Evolutionary conservation across 2,329 filamentous ascomycete species (phyloP), one percentile per base, ranked within the genome.

Genomic region (Xylariales sp.): DNA sequence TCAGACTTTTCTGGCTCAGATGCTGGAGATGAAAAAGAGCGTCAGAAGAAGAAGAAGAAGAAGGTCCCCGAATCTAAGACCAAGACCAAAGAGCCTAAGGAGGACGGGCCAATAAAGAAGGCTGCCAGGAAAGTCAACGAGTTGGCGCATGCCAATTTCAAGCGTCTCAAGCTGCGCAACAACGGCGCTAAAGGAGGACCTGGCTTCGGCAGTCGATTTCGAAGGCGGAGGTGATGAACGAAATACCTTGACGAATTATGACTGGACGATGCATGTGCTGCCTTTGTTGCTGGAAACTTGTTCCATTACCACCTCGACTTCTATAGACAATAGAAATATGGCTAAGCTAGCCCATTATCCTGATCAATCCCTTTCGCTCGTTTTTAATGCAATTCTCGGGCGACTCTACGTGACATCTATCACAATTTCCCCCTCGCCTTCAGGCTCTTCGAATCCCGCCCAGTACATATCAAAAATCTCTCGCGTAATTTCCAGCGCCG

Each of bases 61-160:
- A 37, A 37, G 37, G 39, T 40, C 48, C 50, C 43, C 7, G 28
- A 31, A 18, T 30, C 21, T 2, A 54, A 42, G 50, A 53, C 6
- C 47, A 55, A 55, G 6, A 37, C 21, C 14, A 40, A 42, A 14
- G 46, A 44, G 29, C 58, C 55, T 35, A 61, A 65, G 45, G 66
- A 65, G 25, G 67, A 67, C 13, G n/a, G n/a, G n/a, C 56, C 59
- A 24, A 64, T 78, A 30, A 72, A 71, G 54, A 75, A 72, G 55
- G 65, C 65, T 5, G 66, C 63, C 17, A 71, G 70, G 50, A 85
- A 83, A 62, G 76, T 84, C 34, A 81, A 76, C 50, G 77, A 77
- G 45, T 58, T 78, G 48, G 79, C 80, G 12, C 74, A 83, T 50
- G 71, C 78, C 44, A 85, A 85, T 61, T 85, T 83, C 59, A 78